Evolutionary conservation across 176 grass and related monocot species (phyloP), one percentile per base, ranked within the genome.

Genomic region (Chrysopogon serrulatus): DNA sequence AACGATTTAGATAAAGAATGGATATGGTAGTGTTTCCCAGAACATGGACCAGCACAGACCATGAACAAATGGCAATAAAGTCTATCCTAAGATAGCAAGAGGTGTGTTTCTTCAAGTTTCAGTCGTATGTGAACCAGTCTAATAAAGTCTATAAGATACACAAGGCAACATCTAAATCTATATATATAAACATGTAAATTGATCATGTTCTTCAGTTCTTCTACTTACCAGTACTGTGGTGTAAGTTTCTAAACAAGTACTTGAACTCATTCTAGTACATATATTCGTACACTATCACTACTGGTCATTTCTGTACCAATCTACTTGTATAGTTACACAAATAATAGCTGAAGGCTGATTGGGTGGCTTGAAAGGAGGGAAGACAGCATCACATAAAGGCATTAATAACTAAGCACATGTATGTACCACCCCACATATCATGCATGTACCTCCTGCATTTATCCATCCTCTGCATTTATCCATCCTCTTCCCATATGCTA

Each of bases 321-420:
- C 75, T 37, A 72, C 37, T 59, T 74, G 6, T 74, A 43, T 59
- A 74, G 76, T 80, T 76, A 49, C 31, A 76, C 26, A 76, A 68
- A 76, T 69, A 33, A 68, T 71, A 54, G 43, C 57, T 35, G 57
- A 60, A 81, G n/a, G 48, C 24, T 36, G 1, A 43, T 57, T 57
- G 45, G 79, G 33, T 24, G 30, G 32, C 14, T 18, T 71, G 79
- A 41, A 21, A 57, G 68, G 51, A 82, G 28, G 64, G 64, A 30
- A 31, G 65, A 31, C 8, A 37, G 35, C 79, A 59, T 81, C 88
- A 73, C 53, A 86, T 78, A 47, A 77, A 60, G 39, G 74, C 66
- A 83, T 67, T 86, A 86, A 82, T 86, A 86, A 82, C 67, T 83
- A 86, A 68, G 67, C 79, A 90, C 79, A 83, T 86, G 78, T 53